These are phyloP conservation scores for Aciculoconidium aculeatum DNA, from an alignment of 805 yeast species.

Conservation along the genomic window DNA sequence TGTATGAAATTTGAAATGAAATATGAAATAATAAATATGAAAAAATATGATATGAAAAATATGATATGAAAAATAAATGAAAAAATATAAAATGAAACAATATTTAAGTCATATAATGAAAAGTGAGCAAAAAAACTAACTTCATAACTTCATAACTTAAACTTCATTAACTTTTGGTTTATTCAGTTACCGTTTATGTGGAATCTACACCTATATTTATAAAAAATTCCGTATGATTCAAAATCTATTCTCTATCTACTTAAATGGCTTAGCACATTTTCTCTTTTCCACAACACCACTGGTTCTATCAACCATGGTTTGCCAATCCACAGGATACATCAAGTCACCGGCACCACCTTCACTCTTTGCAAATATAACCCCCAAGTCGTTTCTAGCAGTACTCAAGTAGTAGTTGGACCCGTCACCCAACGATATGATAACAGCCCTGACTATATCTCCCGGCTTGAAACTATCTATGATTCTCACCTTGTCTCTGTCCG, in stretches of 20 bases:
- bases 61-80: no score
- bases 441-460: conserved; percentile 87
- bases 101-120: no score
- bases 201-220: no score
- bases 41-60: no score
- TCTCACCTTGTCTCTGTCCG: conserved; percentile 84
- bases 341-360: conserved; percentile 63
- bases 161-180: no score
- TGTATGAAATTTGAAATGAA: no score
- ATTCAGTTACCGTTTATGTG: no score
- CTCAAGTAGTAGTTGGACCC: conserved; percentile 85
- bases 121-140: no score
- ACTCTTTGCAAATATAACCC: conserved; percentile 84
- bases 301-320: conserved; percentile 76
- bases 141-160: no score
- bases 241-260: not conserved
- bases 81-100: no score
- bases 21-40: no score
- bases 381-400: conserved; percentile 87
- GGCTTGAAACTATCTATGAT: conserved; percentile 77
- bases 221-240: no score
- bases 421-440: conserved; percentile 84
- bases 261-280: conserved; percentile 87
- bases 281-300: conserved; percentile 74
- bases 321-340: conserved; percentile 93